phyloP scores from a whole-genome alignment of 805 yeast species.

The Limtongia smithiae region DNA sequence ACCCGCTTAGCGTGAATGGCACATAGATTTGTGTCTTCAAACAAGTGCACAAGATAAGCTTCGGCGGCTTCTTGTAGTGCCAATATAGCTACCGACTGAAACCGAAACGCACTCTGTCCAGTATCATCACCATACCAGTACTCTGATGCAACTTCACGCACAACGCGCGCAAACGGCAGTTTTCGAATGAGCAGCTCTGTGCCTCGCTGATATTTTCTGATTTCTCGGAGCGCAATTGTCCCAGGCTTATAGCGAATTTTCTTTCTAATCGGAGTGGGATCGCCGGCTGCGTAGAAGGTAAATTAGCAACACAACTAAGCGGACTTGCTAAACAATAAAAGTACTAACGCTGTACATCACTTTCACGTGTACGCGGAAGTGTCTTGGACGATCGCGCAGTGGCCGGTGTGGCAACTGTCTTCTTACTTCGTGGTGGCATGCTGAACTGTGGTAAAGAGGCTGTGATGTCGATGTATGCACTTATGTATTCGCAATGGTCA shows the following conservation, averaged over 20 bases:
- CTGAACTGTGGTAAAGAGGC: too few species aligned
- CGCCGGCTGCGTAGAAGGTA: constrained; percentile 3
- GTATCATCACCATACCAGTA: constrained; percentile 42
- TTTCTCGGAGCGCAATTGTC: constrained; percentile 94
- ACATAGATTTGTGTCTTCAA: constrained; percentile 97
- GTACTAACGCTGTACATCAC: constrained; percentile 6
- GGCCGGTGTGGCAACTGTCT: too few species aligned
- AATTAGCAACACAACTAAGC: neutral
- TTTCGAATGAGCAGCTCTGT: constrained; percentile 94
- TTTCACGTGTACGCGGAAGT: neutral
- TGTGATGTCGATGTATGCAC: too few species aligned
- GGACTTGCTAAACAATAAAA: too few species aligned
- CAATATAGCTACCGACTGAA: constrained; percentile 96
- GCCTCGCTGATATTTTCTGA: constrained; percentile 95
- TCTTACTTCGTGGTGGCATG: too few species aligned
- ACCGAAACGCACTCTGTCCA: constrained; percentile 61
- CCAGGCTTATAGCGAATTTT: constrained; percentile 95
- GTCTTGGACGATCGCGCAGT: neutral
- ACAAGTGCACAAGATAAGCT: constrained; percentile 92
- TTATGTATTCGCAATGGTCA: too few species aligned
- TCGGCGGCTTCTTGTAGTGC: constrained; percentile 98
- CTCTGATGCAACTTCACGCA: constrained; percentile 93
- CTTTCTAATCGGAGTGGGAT: constrained; percentile 51
- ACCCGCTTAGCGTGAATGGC: constrained; percentile 99
- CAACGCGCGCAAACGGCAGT: constrained; percentile 95